Evolutionary conservation across 2,329 filamentous ascomycete genomes (phyloP).

Genomic region (Lasiodiplodia hormozganensis): DNA sequence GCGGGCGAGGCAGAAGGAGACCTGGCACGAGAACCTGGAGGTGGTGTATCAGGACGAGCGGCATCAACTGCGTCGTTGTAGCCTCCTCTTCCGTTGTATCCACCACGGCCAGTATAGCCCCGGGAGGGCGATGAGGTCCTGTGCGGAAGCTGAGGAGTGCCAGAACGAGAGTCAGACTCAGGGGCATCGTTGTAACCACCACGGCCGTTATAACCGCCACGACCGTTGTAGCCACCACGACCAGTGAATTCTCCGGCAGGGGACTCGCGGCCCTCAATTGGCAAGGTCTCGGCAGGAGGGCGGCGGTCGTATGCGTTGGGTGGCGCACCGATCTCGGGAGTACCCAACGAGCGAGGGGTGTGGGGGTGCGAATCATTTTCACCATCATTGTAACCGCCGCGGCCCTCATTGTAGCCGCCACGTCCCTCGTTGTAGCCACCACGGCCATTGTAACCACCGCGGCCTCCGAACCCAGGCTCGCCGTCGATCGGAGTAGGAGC

Average conservation of each 20-base stretch:
- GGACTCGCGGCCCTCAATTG: constrained; percentile 16
- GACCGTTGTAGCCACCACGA: constrained; percentile 40
- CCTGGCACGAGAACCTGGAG: constrained; percentile 4
- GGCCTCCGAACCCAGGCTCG: constrained; percentile 31
- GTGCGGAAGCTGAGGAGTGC: constrained; percentile 10
- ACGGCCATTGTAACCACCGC: constrained; percentile 38
- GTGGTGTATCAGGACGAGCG: constrained; percentile 14
- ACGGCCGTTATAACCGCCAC: constrained; percentile 41
- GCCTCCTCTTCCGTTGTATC: constrained; percentile 38
- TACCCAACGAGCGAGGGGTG: constrained; percentile 13
- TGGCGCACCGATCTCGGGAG: constrained; percentile 7
- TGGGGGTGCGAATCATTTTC: constrained; percentile 2
- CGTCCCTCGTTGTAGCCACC: constrained; percentile 40
- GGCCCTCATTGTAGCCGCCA: constrained; percentile 33
- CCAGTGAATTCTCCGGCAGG: constrained; percentile 33
- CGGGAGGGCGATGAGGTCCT: constrained; percentile 6
- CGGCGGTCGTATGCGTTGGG: constrained; percentile 22
- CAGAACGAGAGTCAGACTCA: constrained; percentile 9
- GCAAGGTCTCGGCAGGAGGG: constrained; percentile 11
- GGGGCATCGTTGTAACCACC: constrained; percentile 33
- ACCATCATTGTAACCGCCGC: constrained; percentile 33
- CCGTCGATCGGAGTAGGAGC: constrained; percentile 28
- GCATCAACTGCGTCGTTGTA: constrained; percentile 31
- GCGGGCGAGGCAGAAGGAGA: constrained; percentile 14
- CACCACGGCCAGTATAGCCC: constrained; percentile 40